Percentiles rank a stretch among this genome's conserved stretches.
Evolutionary conservation across 768 basidiomycete genomes (phyloP).

Genomic region (Postia placenta): DNA sequence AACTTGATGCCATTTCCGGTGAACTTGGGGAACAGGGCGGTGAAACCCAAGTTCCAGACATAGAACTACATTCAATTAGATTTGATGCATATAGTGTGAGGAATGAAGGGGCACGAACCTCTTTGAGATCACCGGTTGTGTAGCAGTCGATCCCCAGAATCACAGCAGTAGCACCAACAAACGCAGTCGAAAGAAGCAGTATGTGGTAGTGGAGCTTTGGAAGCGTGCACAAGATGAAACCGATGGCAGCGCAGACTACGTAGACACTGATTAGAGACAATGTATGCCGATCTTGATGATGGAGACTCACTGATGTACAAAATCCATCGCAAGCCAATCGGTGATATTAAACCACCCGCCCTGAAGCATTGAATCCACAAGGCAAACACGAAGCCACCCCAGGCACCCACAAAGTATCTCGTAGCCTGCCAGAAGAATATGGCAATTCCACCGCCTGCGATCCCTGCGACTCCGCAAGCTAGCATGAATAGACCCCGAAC

Average conservation of each 20-base stretch:
- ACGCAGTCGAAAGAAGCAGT: slow-evolving; percentile 79
- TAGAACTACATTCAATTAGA: slow-evolving; percentile 61
- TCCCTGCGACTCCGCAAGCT: slow-evolving; percentile 69
- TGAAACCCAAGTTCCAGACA: slow-evolving; percentile 91
- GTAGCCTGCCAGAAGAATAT: slow-evolving; percentile 94
- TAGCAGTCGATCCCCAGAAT: slow-evolving; percentile 93
- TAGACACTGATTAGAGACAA: slow-evolving; percentile 4
- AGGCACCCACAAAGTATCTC: slow-evolving; percentile 76
- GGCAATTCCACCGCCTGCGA: slow-evolving; percentile 77
- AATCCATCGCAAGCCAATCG: slow-evolving; percentile 82
- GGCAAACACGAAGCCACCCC: slow-evolving; percentile 83
- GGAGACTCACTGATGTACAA: slow-evolving; percentile 66
- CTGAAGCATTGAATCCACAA: slow-evolving; percentile 86
- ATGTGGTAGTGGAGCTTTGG: slow-evolving; percentile 85
- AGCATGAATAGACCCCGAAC: slow-evolving; percentile 89
- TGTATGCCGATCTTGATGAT: background rate
- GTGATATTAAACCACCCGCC: slow-evolving; percentile 72
- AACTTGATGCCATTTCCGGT: slow-evolving; percentile 60
- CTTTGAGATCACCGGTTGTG: slow-evolving; percentile 87
- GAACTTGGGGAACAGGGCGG: slow-evolving; percentile 72
- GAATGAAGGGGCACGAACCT: slow-evolving; percentile 42
- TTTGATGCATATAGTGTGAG: slow-evolving; percentile 7
- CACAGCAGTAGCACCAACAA: slow-evolving; percentile 87
- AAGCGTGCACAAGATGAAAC: slow-evolving; percentile 80
- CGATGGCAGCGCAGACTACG: slow-evolving; percentile 63